These are phyloP conservation scores for Austroboletus niveus DNA, from an alignment of 1,284 basidiomycete species.

Conservation along the genomic window DNA sequence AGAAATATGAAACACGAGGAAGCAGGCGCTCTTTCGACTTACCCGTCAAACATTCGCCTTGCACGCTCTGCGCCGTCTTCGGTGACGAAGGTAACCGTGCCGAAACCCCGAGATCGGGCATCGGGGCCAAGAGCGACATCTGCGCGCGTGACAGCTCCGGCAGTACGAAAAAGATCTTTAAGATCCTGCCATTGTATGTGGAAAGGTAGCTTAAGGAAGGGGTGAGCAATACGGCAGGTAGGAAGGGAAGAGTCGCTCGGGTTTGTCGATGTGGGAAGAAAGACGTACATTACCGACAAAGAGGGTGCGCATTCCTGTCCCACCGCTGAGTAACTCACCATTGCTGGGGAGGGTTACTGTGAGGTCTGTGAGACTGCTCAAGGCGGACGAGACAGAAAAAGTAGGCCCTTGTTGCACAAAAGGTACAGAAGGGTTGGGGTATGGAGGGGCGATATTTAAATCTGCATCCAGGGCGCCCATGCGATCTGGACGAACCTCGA, in stretches of 20 bases:
- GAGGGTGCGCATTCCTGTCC: conserved; percentile 51
- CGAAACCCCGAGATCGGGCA: conserved; percentile 90
- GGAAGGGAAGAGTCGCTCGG: neutral
- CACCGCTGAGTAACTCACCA: conserved; percentile 30
- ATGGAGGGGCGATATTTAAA: conserved; percentile 10
- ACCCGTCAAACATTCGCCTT: conserved; percentile 86
- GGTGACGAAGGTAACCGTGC: conserved; percentile 92
- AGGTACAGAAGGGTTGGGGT: conserved; percentile 13
- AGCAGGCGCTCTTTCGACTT: conserved; percentile 26
- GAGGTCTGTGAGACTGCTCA: conserved; percentile 22
- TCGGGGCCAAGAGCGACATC: conserved; percentile 93
- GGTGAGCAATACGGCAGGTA: conserved; percentile 18
- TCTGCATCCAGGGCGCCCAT: conserved; percentile 40
- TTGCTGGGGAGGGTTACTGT: conserved; percentile 11
- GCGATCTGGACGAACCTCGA: conserved; percentile 86
- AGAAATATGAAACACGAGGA: neutral
- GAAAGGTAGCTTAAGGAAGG: conserved; percentile 77
- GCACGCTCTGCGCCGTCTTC: conserved; percentile 87
- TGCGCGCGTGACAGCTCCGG: conserved; percentile 90
- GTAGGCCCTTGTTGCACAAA: conserved; percentile 20
- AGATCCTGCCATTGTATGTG: conserved; percentile 98
- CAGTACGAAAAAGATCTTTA: conserved; percentile 93
- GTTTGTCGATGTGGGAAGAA: conserved; percentile 13
- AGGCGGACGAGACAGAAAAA: conserved; percentile 10
- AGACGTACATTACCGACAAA: conserved; percentile 67